These are phyloP conservation scores for Penicillium herquei DNA, from an alignment of 495 filamentous ascomycete species.

Conservation along the genomic window DNA sequence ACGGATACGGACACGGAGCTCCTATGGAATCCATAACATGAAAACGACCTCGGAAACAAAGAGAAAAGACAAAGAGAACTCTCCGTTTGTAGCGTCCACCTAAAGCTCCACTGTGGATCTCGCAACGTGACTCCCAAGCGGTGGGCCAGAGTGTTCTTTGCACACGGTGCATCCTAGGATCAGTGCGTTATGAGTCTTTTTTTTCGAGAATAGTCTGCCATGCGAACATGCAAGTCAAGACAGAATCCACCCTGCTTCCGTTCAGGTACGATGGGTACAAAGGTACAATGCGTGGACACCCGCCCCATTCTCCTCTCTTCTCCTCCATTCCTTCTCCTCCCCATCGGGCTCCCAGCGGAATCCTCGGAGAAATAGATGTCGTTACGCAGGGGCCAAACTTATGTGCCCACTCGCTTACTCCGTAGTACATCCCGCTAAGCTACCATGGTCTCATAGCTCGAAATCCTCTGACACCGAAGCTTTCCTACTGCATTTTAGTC, in stretches of 20 bases:
- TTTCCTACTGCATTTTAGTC: conserved; percentile 9
- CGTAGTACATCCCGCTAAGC: neutral
- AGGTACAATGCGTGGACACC: neutral
- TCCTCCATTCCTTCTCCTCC: neutral
- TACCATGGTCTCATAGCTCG: neutral
- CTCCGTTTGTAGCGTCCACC: neutral
- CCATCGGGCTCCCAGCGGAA: neutral
- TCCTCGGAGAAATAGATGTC: neutral
- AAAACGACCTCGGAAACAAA: neutral
- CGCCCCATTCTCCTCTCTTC: neutral
- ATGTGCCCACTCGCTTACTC: conserved; percentile 7
- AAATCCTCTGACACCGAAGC: conserved; percentile 13
- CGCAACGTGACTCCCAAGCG: conserved; percentile 7
- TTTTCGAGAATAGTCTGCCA: conserved; percentile 16
- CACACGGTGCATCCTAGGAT: conserved; percentile 12
- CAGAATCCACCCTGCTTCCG: neutral
- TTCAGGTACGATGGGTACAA: neutral
- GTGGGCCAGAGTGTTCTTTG: conserved; percentile 3
- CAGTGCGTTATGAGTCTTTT: conserved; percentile 14
- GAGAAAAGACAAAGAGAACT: neutral
- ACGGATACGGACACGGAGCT: neutral
- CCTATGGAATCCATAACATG: neutral
- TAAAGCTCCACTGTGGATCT: conserved; percentile 18
- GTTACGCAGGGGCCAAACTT: conserved; percentile 3
- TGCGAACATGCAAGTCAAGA: neutral